Evolutionary conservation across 768 basidiomycete species (phyloP).

Genomic region (Amanita inopinata): DNA sequence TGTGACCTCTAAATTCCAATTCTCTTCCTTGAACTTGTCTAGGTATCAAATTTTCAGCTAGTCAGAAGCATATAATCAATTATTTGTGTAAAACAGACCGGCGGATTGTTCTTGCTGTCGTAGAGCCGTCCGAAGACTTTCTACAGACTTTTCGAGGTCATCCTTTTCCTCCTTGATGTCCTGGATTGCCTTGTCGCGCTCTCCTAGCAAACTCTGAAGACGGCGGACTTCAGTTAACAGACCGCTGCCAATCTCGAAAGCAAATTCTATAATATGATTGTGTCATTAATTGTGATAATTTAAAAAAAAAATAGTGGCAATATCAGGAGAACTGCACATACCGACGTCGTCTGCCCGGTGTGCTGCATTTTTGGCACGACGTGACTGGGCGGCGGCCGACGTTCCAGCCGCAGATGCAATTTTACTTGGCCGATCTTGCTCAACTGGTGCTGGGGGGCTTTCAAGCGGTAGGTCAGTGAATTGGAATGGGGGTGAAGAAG

Average conservation of each 20-base stretch:
- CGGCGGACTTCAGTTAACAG: constrained; percentile 86
- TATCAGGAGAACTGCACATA: constrained; percentile 27
- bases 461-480: constrained; percentile 48
- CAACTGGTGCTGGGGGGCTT: constrained; percentile 12
- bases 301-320: constrained; percentile 1
- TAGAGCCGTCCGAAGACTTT: constrained; percentile 64
- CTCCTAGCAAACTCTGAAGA: constrained; percentile 81
- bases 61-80: constrained; percentile 5
- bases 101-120: constrained; percentile 72
- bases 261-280: constrained; percentile 62
- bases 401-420: constrained; percentile 35
- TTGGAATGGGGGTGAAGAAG: constrained; percentile 34
- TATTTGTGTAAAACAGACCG: constrained; percentile 37
- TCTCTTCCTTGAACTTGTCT: constrained; percentile 97
- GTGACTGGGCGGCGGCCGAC: constrained; percentile 69
- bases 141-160: constrained; percentile 71
- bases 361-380: constrained; percentile 85
- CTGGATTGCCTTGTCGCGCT: constrained; percentile 88
- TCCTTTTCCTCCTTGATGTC: constrained; percentile 91
- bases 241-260: constrained; percentile 94
- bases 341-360: constrained; percentile 86
- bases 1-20: constrained; percentile 96
- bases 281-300: constrained; percentile 14
- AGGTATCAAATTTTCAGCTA: constrained; percentile 11
- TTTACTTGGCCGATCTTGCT: constrained; percentile 51